Evolutionary conservation across 139 green algal genomes (phyloP).

Genomic region (Micractinium conductrix): DNA sequence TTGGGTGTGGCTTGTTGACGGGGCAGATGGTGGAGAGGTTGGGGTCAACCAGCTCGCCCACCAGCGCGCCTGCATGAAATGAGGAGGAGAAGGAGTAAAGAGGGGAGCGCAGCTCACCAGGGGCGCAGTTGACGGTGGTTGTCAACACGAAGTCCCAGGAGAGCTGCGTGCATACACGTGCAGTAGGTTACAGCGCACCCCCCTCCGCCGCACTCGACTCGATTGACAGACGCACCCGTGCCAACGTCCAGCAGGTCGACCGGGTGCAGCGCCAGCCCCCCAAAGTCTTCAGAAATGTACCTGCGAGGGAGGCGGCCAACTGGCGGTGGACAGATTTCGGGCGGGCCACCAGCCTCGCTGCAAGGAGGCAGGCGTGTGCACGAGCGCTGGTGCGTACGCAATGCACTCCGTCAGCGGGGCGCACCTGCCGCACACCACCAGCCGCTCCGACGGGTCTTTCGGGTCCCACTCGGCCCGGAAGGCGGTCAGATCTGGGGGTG

Average conservation of each 20-base stretch:
- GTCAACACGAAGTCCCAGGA: too few relatives aligned
- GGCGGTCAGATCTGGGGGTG: conserved; percentile 84
- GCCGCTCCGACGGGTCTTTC: conserved; percentile 78
- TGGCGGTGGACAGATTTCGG: too few relatives aligned
- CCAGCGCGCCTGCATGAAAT: conserved; percentile 31
- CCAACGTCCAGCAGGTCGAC: conserved; percentile 81
- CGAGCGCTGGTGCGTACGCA: too few relatives aligned
- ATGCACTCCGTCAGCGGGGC: too few relatives aligned
- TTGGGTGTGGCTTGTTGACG: conserved; percentile 87
- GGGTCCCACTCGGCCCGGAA: conserved; percentile 92
- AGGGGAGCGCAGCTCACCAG: background rate
- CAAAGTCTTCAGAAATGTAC: conserved; percentile 92
- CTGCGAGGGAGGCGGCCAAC: too few relatives aligned
- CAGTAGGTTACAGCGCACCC: background rate
- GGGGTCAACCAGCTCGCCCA: conserved; percentile 71
- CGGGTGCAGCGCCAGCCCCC: conserved; percentile 84
- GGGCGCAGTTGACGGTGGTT: background rate
- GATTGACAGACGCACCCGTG: background rate
- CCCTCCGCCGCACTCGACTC: background rate
- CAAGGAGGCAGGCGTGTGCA: too few relatives aligned
- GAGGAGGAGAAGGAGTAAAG: background rate
- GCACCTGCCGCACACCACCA: conserved; percentile 77
- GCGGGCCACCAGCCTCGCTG: too few relatives aligned
- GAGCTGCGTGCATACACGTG: background rate
- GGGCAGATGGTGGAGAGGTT: conserved; percentile 88